Conservation (phyloP, 2,329 filamentous ascomycete species). For the Colletotrichum cuscutae region DNA sequence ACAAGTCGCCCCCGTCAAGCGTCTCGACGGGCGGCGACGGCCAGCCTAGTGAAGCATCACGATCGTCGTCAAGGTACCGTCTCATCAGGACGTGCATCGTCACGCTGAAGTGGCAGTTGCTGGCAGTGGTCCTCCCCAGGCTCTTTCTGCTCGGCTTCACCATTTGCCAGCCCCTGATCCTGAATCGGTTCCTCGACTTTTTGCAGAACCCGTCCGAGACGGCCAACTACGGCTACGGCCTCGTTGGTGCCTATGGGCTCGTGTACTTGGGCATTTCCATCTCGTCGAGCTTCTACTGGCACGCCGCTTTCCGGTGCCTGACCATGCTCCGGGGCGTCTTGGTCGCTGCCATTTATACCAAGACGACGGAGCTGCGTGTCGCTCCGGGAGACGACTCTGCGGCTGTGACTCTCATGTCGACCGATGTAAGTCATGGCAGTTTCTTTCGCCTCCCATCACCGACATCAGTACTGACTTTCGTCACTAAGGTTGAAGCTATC, state of each 20-base stretch:
- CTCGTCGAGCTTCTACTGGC: constrained; percentile 38
- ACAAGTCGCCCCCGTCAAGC: constrained; percentile 39
- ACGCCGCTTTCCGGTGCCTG: constrained; percentile 39
- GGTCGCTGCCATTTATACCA: constrained; percentile 41
- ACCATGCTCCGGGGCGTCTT: constrained; percentile 42
- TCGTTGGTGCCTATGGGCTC: constrained; percentile 52
- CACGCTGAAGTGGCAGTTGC: constrained; percentile 43
- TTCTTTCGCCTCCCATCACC: not conserved
- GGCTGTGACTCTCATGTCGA: constrained; percentile 42
- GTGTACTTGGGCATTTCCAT: constrained; percentile 56
- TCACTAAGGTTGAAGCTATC: constrained; percentile 48
- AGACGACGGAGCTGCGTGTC: constrained; percentile 37
- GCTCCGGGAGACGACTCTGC: constrained; percentile 35
- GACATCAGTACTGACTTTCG: not conserved
- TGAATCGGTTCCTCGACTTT: constrained; percentile 46
- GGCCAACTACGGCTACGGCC: constrained; percentile 47
- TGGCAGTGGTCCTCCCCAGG: constrained; percentile 45
- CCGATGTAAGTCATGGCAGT: constrained; percentile 40
- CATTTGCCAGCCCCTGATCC: constrained; percentile 49
- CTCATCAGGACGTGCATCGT: constrained; percentile 42
- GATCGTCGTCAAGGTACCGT: constrained; percentile 29
- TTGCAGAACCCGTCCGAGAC: constrained; percentile 40
- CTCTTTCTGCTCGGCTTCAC: constrained; percentile 47
- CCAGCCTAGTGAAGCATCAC: constrained; percentile 1
- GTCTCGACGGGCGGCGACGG: not conserved